A percentile compares a stretch with the other conserved stretches of the same genome.
These are phyloP conservation scores for Verbena officinalis DNA, from an alignment of 257 asterid species.

Conservation along the genomic window DNA sequence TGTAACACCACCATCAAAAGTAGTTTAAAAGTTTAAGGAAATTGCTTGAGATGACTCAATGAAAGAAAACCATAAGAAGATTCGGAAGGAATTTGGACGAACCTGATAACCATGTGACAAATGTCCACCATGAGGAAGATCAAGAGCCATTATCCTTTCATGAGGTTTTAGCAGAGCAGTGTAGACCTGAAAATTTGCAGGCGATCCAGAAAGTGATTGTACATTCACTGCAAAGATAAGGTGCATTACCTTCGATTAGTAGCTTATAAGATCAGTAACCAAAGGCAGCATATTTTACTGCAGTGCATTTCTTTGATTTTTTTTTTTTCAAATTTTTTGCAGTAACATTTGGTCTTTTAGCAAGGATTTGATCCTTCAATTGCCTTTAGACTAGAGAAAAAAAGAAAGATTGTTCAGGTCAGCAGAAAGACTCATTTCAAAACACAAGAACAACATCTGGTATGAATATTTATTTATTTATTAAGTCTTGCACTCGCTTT, in stretches of 20 bases:
- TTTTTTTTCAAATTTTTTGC: background rate
- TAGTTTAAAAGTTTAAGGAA: slow-evolving; percentile 6
- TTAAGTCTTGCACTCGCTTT: no score
- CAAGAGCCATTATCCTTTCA: slow-evolving; percentile 98
- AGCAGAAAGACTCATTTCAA: background rate
- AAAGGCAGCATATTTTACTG: background rate
- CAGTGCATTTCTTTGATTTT: background rate
- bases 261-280: slow-evolving; percentile 16
- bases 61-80: slow-evolving; percentile 17
- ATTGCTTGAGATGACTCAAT: slow-evolving; percentile 10
- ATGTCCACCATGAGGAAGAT: slow-evolving; percentile 99
- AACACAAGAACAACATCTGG: background rate
- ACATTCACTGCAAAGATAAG: slow-evolving; percentile 75
- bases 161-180: slow-evolving; percentile 93
- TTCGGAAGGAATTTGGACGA: slow-evolving; percentile 28
- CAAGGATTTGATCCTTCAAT: background rate
- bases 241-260: slow-evolving; percentile 3
- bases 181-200: slow-evolving; percentile 94
- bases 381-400: background rate
- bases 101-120: slow-evolving; percentile 99
- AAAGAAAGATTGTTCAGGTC: background rate
- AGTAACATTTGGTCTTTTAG: background rate
- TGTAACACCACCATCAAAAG: slow-evolving; percentile 35
- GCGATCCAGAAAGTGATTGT: slow-evolving; percentile 95
- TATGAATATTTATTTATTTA: background rate